These are phyloP conservation scores for Inga oerstediana DNA, from an alignment of 306 rosid species.

Conservation along the genomic window DNA sequence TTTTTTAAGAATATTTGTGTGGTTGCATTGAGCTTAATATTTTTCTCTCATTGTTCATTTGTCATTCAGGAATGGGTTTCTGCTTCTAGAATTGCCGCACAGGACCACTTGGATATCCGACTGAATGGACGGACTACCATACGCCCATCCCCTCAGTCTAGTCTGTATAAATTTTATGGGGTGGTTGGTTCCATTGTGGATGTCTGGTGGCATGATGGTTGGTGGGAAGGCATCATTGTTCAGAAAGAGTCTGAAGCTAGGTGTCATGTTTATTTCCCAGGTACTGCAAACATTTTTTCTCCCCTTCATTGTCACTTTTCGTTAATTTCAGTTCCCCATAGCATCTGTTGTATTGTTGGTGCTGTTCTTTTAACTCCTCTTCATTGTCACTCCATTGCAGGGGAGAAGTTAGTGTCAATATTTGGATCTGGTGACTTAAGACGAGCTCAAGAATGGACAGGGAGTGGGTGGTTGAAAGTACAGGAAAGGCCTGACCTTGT, in stretches of 20 bases:
- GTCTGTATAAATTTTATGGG: conserved; percentile 39
- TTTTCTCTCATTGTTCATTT: not conserved
- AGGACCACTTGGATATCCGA: conserved; percentile 60
- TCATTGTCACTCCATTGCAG: conserved; percentile 40
- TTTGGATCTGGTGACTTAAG: conserved; percentile 53
- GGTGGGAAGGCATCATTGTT: conserved; percentile 96
- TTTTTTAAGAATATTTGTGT: not conserved
- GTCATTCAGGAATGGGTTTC: conserved; percentile 75
- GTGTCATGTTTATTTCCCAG: conserved; percentile 73
- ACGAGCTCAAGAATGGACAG: conserved; percentile 81
- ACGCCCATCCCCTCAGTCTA: conserved; percentile 53
- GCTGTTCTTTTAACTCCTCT: not conserved
- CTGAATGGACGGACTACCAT: conserved; percentile 52
- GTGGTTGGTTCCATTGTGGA: conserved; percentile 69
- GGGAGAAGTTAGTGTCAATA: conserved; percentile 54
- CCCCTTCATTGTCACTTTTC: not conserved
- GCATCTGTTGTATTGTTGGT: not conserved
- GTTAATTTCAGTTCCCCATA: not conserved
- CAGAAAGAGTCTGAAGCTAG: conserved; percentile 52
- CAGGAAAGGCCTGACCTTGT: conserved; percentile 71
- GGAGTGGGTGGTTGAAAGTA: conserved; percentile 54
- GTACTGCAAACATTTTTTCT: conserved; percentile 32
- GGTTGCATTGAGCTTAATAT: not conserved
- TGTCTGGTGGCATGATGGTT: conserved; percentile 89
- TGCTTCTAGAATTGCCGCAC: conserved; percentile 62